Percentiles rank a stretch among this genome's conserved stretches.
These are phyloP conservation scores for Phytopythium helicoides DNA, from an alignment of 352 stramenopile species.

Conservation along the genomic window DNA sequence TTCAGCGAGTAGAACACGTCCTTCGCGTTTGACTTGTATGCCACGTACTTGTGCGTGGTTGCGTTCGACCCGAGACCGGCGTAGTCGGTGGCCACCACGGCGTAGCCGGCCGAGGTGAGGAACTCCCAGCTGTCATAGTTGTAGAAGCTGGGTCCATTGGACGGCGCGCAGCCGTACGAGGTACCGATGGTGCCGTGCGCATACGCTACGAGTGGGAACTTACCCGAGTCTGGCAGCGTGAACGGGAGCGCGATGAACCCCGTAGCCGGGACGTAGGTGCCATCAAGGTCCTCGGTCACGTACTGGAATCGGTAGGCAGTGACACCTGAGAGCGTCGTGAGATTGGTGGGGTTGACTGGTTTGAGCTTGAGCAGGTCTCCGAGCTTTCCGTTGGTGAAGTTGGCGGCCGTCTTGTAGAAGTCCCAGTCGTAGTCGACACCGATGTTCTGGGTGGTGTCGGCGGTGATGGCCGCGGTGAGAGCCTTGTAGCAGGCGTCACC, in stretches of 20 bases:
- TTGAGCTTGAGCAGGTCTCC: slow-evolving; percentile 12
- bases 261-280: slow-evolving; percentile 5
- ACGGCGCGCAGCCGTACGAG: slow-evolving; percentile 2
- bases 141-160: slow-evolving; percentile 7
- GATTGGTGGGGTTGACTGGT: slow-evolving; percentile 2
- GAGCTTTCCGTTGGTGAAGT: slow-evolving; percentile 1
- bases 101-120: slow-evolving; percentile 8
- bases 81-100: slow-evolving; percentile 11
- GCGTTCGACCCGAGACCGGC: slow-evolving; percentile 9
- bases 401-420: slow-evolving; percentile 10
- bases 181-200: slow-evolving; percentile 9
- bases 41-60: slow-evolving; percentile 10
- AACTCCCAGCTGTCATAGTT: slow-evolving; percentile 12
- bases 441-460: not conserved
- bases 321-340: slow-evolving; percentile 8
- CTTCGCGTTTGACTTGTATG: slow-evolving; percentile 5
- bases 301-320: slow-evolving; percentile 11
- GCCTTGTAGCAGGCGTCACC: slow-evolving; percentile 5
- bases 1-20: slow-evolving; percentile 10
- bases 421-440: slow-evolving; percentile 9
- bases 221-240: slow-evolving; percentile 2
- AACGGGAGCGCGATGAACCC: slow-evolving; percentile 11
- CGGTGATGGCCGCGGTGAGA: not conserved
- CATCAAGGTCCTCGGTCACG: slow-evolving; percentile 10
- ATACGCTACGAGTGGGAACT: slow-evolving; percentile 9